Conservation (phyloP, 805 yeast species). For the Kuraishia borneana region DNA sequence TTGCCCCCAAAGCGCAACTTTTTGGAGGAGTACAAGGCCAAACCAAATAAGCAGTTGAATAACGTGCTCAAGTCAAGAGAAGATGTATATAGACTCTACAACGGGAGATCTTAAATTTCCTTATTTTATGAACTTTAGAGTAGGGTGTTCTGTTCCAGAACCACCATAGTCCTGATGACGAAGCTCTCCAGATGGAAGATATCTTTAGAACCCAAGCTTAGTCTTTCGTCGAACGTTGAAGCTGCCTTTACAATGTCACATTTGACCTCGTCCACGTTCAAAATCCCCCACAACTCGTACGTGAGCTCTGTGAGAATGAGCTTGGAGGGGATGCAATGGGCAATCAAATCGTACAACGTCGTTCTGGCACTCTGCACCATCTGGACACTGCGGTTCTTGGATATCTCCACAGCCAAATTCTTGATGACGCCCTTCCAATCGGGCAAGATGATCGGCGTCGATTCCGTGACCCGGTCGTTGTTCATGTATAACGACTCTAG, state of each 20-base stretch:
- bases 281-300: constrained; percentile 17
- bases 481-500: constrained; percentile 77
- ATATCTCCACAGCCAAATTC: constrained; percentile 49
- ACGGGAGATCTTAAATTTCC: constrained; percentile 14
- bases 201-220: constrained; percentile 77
- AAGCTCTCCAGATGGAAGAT: constrained; percentile 95
- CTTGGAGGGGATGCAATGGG: constrained; percentile 91
- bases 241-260: constrained; percentile 45
- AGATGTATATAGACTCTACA: constrained; percentile 35
- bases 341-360: constrained; percentile 67
- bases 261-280: constrained; percentile 19
- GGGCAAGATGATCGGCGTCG: constrained; percentile 49
- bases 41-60: constrained; percentile 56
- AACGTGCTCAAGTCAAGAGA: constrained; percentile 39
- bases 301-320: constrained; percentile 57
- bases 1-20: constrained; percentile 36
- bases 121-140: background rate
- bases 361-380: constrained; percentile 51
- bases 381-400: constrained; percentile 53
- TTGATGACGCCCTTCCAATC: constrained; percentile 87
- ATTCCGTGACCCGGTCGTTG: constrained; percentile 35
- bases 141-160: constrained; percentile 40
- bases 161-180: constrained; percentile 79
- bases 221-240: constrained; percentile 71
- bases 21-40: constrained; percentile 37